Evolutionary conservation across 306 rosid genomes (phyloP), one percentile per base, ranked within the genome.

Genomic region (Cucumis cinereus): DNA sequence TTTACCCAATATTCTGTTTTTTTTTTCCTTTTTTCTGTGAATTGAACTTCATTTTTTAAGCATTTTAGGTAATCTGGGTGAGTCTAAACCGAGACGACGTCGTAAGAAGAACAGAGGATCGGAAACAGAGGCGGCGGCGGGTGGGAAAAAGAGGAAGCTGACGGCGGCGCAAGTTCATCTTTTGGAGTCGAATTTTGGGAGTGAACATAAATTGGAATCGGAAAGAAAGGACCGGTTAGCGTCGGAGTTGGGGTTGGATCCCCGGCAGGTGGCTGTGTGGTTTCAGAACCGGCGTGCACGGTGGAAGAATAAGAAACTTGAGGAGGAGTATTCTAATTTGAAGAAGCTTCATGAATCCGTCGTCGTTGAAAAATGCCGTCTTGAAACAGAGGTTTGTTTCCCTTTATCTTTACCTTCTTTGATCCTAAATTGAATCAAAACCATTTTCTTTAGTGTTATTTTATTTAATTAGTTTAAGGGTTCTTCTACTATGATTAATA

Each of bases 241-340:
- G 26, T 57, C 88, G 35, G 98, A 95, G 28, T 89, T 95, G 6
- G 93, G 98, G 13, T 84, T 95, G n/a, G 99, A 95, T 73, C 96
- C 99, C 0, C 86, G 99, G 3, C 97, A 92, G 70, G 99, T 95
- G 2, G 97, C 99, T 0, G 96, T 95, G 9, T 95, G 99, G 99
- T 95, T 95, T 22, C 99, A 95, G 60, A 95, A 95, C 79, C 86
- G 99, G 12, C 82, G 98, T 77, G 98, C 97, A 4, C 90, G 98
- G 0, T 95, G 99, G 99, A 95, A 89, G 99, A 95, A 85, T 89
- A 90, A 90, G 81, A 95, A 90, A 75, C 58, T 95, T 40, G 98
- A 95, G 77, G 91, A 92, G 58, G 97, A 89, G 78, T 92, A 86
- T 88, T 84, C 92, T 4, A 81, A 0, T 85, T 95, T 19, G 88